Evolutionary conservation across 1,139 yeast genomes (phyloP), one percentile per base, ranked within the genome.

Genomic region (Geotrichum klebahnii): DNA sequence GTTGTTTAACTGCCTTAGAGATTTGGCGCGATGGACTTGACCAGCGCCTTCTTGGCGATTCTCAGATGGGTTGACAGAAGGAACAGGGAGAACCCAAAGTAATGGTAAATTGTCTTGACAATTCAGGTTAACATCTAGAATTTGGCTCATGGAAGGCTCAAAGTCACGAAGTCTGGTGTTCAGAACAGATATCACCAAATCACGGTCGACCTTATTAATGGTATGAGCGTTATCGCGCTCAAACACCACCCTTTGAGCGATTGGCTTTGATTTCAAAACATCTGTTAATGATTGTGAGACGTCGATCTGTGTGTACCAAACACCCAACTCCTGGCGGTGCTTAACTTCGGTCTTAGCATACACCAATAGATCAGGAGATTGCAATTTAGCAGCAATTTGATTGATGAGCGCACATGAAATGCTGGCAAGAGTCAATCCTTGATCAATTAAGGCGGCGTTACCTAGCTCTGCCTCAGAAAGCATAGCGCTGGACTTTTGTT

Each of bases 1-100:
- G 20, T 42, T 39, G 24, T 37, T 37, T 3, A 48, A 31, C 5
- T 48, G 47, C 4, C 32, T 42, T 8, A 48, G 39, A 3, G 51
- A 48, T 24, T 32, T 36, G 1, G 51, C 45, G 3, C 51, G 39
- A 16, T 39, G 20, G 9, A 36, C 24, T 14, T 24, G 17, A n/a
- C 8, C 23, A 2, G 4, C 3, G 22, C 14, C 17, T 3, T 40
- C 23, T 3, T 20, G 17, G 6, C n/a, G 14, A 12, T 40, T 3
- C 17, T 10, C 14, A 17, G 35, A 19, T 26, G 16, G 44, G 35
- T 22, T n/a, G n/a, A 24, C 26, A 14, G 5, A 14, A 16, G 19
- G 2, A 40, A 24, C 12, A 16, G 35, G 28, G 3, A 14, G 9
- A 19, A n/a, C 35, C 2, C 8, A 12, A 17, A 3, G 26, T 3